Evolutionary conservation across 768 basidiomycete species (phyloP), one percentile per base, ranked within the genome.

Genomic region (Tulasnella sp.): DNA sequence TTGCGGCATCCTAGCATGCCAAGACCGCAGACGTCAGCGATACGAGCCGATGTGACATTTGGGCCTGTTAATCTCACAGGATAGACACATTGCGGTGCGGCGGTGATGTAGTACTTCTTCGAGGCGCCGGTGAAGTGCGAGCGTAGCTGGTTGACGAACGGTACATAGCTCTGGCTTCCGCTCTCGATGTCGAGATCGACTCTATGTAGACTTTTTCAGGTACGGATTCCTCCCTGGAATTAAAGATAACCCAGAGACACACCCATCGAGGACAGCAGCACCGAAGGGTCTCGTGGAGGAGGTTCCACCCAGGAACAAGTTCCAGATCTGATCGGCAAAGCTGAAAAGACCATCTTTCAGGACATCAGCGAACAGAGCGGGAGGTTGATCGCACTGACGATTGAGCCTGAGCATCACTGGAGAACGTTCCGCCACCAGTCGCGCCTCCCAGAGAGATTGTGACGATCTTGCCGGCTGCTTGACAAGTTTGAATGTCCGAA

Each of bases 131-230:
- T 72, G 25, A 78, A 69, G 38, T 80, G 73, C 2, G 78, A 75
- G 8, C 79, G 76, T 46, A 84, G 76, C 58, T 73, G 68, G 60
- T 75, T 81, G 38, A 84, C 76, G 62, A 83, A 83, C 1, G 78
- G 73, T 2, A 70, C 71, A 64, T 81, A 83, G 38, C 75, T 70
- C 4, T 70, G 67, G 22, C 74, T 74, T n/a, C 71, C 68, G n/a
- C 80, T 78, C 69, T 87, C 85, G 62, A 88, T 84, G 66, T 87
- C 85, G 30, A 88, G 73, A 68, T 88, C 85, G 17, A 63, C 62
- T 7, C 61, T 59, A 44, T 38, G 5, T 5, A 7, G n/a, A n/a
- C n/a, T n/a, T n/a, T 30, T 11, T 11, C n/a, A 17, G 44, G 5
- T 11, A 9, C 8, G 17, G 9, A 4, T 10, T 4, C 4, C 12